Base-by-base conservation (phyloP, 2,329 filamentous ascomycete species). In the Zasmidium citrigriseum region DNA sequence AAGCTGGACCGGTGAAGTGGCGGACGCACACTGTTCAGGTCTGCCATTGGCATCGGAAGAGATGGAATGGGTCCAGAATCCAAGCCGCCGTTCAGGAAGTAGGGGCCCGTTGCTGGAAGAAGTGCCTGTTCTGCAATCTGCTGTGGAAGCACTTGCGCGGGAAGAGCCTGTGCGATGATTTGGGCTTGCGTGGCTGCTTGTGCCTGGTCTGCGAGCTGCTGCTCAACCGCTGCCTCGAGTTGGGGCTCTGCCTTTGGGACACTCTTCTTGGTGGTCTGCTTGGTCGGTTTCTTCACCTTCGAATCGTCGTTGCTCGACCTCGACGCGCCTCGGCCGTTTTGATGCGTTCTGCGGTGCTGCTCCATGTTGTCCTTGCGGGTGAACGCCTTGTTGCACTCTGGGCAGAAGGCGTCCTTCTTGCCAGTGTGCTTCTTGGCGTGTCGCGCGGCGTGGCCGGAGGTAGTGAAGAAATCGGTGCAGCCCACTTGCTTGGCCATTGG, bases 281-380 rank as follows among this genome's bases (percentile, higher is more conserved):
- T 78, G 41, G 72, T 71, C n/a, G 68, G 57, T 67, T 79, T 80
- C 67, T 78, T 78, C 53, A 74, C 71, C 60, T 77, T 77, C 62
- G 75, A 72, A 53, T 78, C 76, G 52, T 79, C 77, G 51, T 70
- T 75, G n/a, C 68, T 63, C 52, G 76, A 75, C 21, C 72, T 70
- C 34, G 70, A 68, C 9, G 75, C 70, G 49, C 75, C 77, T 53
- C 79, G 78, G 3, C 78, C 79, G 60, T 75, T 80, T 62, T 84
- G 88, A 73, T 93, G 89, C 0, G 89, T 92, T 68, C 90, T 85
- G 25, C 90, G 82, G 69, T 93, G 89, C 76, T 92, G 89, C 80
- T 91, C 91, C 89, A 93, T 93, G 79, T 93, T 93, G 80, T 93
- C 89, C 67, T 88, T 87, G 63, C 89, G 87, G 11, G 89, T 91